Percentiles rank a stretch among this genome's conserved stretches.
Conservation (phyloP, 805 yeast species). For the Candida yuanshanica region DNA sequence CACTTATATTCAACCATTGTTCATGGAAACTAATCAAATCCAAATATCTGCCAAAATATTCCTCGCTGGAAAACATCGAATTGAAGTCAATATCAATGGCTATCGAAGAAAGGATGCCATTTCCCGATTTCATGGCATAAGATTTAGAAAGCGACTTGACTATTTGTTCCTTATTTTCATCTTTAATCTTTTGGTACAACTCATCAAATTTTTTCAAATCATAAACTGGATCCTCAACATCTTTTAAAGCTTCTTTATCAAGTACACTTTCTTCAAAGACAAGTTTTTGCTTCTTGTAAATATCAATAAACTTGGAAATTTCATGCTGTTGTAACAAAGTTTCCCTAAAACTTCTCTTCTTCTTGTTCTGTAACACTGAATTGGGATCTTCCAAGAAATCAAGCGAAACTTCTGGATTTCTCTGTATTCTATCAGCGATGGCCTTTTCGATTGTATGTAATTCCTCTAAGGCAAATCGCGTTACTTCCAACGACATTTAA, state of each 20-base stretch:
- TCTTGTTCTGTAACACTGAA: conserved; percentile 16
- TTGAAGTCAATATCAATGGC: conserved; percentile 46
- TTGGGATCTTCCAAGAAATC: conserved; percentile 22
- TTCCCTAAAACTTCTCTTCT: conserved; percentile 43
- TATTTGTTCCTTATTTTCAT: conserved; percentile 26
- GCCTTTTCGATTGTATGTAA: conserved; percentile 68
- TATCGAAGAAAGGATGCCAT: conserved; percentile 40
- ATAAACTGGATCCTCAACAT: conserved; percentile 20
- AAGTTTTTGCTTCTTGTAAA: conserved; percentile 33
- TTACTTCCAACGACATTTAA: conserved; percentile 30
- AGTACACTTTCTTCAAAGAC: neutral
- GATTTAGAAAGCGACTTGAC: conserved; percentile 17
- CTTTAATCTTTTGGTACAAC: conserved; percentile 27
- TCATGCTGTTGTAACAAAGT: conserved; percentile 64
- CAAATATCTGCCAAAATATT: conserved; percentile 56
- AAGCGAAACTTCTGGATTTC: conserved; percentile 54
- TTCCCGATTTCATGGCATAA: conserved; percentile 14
- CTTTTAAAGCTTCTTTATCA: conserved; percentile 3
- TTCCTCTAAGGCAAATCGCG: conserved; percentile 47
- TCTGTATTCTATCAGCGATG: conserved; percentile 50
- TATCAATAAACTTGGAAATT: conserved; percentile 42
- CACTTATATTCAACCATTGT: conserved; percentile 43
- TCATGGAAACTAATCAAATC: conserved; percentile 52
- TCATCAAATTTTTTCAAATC: conserved; percentile 34
- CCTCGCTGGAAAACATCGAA: conserved; percentile 49